Evolutionary conservation across 352 stramenopile species (phyloP).

Genomic region (Globisporangium perplexum): DNA sequence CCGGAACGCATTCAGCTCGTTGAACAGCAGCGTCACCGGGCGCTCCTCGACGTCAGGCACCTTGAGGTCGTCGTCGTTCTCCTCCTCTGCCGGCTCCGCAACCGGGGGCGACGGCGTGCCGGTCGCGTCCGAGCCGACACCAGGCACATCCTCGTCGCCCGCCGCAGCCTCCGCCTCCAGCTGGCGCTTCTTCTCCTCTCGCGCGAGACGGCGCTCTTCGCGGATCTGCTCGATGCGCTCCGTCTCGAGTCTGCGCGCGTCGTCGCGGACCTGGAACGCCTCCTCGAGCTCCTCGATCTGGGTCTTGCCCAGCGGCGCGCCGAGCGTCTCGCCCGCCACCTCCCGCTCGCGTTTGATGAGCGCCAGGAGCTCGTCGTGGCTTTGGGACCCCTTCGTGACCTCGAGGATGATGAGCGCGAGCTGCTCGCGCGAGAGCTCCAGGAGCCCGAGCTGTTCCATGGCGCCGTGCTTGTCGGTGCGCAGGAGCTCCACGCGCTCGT

Average conservation of each 20-base stretch:
- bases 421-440: slow-evolving; percentile 51
- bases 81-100: slow-evolving; percentile 8
- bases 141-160: slow-evolving; percentile 7
- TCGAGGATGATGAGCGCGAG: slow-evolving; percentile 58
- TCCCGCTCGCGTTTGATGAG: slow-evolving; percentile 49
- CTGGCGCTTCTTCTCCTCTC: slow-evolving; percentile 19
- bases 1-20: slow-evolving; percentile 31
- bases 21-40: slow-evolving; percentile 56
- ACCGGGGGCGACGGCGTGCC: slow-evolving; percentile 1
- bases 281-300: slow-evolving; percentile 46
- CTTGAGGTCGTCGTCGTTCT: slow-evolving; percentile 35
- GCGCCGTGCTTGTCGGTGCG: slow-evolving; percentile 35
- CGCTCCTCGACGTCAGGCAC: slow-evolving; percentile 49
- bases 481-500: slow-evolving; percentile 46
- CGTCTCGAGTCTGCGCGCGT: slow-evolving; percentile 43
- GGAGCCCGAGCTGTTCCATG: slow-evolving; percentile 48
- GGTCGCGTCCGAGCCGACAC: slow-evolving; percentile 10
- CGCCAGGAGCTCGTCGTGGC: slow-evolving; percentile 48
- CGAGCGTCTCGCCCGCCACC: slow-evolving; percentile 2
- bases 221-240: slow-evolving; percentile 46
- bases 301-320: slow-evolving; percentile 28
- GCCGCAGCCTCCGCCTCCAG: slow-evolving; percentile 18
- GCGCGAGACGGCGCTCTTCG: slow-evolving; percentile 32
- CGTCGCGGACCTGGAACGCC: slow-evolving; percentile 41
- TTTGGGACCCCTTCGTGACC: slow-evolving; percentile 29